phyloP scores from a whole-genome alignment of 495 filamentous ascomycete species.

The Schizothecium vesticola region DNA sequence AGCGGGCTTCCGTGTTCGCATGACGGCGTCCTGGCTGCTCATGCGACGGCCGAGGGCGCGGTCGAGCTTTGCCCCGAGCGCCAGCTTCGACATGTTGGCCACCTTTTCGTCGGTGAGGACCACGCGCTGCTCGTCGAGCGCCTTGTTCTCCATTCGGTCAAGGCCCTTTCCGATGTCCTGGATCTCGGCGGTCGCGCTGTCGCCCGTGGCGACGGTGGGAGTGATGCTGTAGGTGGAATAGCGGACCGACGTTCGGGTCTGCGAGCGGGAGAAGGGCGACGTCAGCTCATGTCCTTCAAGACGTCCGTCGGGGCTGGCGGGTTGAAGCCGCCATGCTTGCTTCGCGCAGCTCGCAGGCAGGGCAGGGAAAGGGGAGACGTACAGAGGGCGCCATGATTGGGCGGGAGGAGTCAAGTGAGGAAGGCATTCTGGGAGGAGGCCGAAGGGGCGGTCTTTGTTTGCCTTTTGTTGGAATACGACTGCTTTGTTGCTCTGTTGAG shows the following conservation, averaged over 20 bases:
- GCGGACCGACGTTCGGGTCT: constrained; percentile 66
- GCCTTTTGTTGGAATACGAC: constrained; percentile 3
- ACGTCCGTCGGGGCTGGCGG: constrained; percentile 2
- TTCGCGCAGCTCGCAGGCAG: not conserved
- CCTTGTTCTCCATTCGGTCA: constrained; percentile 87
- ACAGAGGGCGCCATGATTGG: constrained; percentile 75
- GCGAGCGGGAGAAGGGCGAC: constrained; percentile 4
- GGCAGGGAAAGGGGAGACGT: constrained; percentile 31
- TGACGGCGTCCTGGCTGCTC: constrained; percentile 86
- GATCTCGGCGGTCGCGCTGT: constrained; percentile 67
- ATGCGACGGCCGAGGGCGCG: constrained; percentile 85
- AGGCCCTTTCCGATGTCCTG: constrained; percentile 75
- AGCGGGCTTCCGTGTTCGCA: constrained; percentile 51
- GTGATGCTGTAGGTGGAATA: constrained; percentile 75
- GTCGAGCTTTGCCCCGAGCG: constrained; percentile 89
- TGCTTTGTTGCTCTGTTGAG: constrained; percentile 1
- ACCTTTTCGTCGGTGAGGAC: constrained; percentile 74
- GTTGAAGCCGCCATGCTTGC: not conserved
- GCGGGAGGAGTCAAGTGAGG: constrained; percentile 65
- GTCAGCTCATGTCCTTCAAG: not conserved
- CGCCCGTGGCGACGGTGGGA: constrained; percentile 51
- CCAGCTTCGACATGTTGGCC: constrained; percentile 81
- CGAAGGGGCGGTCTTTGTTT: not conserved
- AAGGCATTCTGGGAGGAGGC: constrained; percentile 47
- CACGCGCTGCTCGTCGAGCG: constrained; percentile 78